Conservation (phyloP, 2,329 filamentous ascomycete genomes). For the Botrytis elliptica region DNA sequence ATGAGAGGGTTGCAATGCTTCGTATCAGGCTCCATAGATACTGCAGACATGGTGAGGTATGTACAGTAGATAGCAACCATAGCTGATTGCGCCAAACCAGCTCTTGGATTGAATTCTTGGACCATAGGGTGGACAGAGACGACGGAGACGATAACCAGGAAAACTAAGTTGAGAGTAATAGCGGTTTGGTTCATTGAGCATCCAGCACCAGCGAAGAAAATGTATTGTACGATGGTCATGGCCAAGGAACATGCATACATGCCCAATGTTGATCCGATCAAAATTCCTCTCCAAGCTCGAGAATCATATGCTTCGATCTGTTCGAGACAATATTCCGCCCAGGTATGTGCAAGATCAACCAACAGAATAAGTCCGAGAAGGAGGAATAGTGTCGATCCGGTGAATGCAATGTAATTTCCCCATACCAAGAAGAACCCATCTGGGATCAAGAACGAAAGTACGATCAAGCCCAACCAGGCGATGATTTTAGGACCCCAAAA, state of each 20-base stretch:
- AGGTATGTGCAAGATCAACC: conserved; percentile 92
- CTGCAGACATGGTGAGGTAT: conserved; percentile 95
- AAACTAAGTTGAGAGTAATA: conserved; percentile 87
- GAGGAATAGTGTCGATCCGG: conserved; percentile 89
- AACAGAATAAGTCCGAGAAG: conserved; percentile 88
- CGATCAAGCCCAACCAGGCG: conserved; percentile 81
- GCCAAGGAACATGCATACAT: conserved; percentile 91
- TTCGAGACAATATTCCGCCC: conserved; percentile 93
- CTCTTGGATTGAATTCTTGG: conserved; percentile 89
- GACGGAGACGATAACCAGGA: conserved; percentile 76
- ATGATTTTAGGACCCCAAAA: conserved; percentile 98
- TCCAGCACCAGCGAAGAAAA: conserved; percentile 80
- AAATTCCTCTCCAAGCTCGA: conserved; percentile 74
- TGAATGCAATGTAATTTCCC: conserved; percentile 89
- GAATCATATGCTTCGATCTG: conserved; percentile 92
- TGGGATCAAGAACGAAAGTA: conserved; percentile 92
- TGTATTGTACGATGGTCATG: conserved; percentile 96
- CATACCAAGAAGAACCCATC: conserved; percentile 93
- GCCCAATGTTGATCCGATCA: conserved; percentile 87
- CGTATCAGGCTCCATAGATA: conserved; percentile 97
- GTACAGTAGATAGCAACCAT: conserved; percentile 99
- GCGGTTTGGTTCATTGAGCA: conserved; percentile 97
- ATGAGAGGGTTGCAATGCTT: conserved; percentile 91
- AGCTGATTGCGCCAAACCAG: conserved; percentile 92
- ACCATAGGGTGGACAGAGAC: conserved; percentile 87